Conservation (phyloP, 176 grass and related monocot species). For the Thalia dealbata region DNA sequence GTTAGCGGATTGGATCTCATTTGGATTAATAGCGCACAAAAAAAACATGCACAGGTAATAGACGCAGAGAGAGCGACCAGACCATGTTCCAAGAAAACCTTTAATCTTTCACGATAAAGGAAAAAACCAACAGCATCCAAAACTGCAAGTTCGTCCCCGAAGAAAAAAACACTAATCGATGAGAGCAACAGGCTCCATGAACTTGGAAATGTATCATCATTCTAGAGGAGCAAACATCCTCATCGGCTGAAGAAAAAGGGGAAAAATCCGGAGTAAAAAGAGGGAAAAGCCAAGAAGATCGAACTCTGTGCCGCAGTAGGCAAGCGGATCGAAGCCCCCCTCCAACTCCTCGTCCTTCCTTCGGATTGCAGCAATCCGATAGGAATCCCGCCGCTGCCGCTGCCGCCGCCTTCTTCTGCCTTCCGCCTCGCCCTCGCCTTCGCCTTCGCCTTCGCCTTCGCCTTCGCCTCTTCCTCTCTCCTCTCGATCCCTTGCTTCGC, state of each 20-base stretch:
- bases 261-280: background rate
- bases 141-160: no score
- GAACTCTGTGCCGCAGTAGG: background rate
- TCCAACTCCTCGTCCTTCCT: background rate
- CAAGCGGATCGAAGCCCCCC: background rate
- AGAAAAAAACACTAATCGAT: no score
- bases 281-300: background rate
- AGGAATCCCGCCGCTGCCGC: no score
- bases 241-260: no score
- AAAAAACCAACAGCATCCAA: no score
- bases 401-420: background rate
- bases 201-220: background rate
- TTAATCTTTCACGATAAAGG: no score
- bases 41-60: background rate
- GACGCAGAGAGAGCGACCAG: background rate
- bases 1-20: background rate
- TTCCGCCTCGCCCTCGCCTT: no score
- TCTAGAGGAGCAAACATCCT: background rate
- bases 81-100: no score
- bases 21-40: background rate
- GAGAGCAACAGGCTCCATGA: background rate
- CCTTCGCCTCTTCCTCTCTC: background rate
- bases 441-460: background rate
- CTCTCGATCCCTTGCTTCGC: background rate
- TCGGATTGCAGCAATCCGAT: background rate